Evolutionary conservation across 148 eudicot species (phyloP), one percentile per base, ranked within the genome.

Genomic region (Camellia lanceoleosa): DNA sequence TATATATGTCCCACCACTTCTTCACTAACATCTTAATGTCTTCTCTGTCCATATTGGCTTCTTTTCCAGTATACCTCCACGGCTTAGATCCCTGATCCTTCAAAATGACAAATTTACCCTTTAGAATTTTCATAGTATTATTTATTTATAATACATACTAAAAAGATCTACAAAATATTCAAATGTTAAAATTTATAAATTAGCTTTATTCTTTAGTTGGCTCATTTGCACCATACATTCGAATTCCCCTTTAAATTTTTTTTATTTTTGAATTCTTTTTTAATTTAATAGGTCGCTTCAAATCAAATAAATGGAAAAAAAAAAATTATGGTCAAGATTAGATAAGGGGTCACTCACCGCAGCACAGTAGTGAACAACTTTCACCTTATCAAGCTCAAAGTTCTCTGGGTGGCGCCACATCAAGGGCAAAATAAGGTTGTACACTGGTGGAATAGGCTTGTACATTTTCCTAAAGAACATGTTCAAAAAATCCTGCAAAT

Each of bases 381-480:
- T 92, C 41, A 83, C 92, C 54, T 92, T 82, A 0, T 87, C 71
- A 3, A 94, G 86, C 54, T 81, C 81, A 3, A 94, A 60, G 71
- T 86, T 88, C 76, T 91, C 91, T 0, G 98, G 97, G 71, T 94
- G 98, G n/a, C 93, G 92, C 98, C 98, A 92, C 51, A 94, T 23
- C 96, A 94, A 87, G 59, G 94, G 93, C 73, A 89, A 23, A 0
- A 94, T 89, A 44, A 92, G 88, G 82, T 94, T 94, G 89, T 94
- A 92, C 9, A 65, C 60, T 3, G 86, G 75, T 0, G 93, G 92
- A 30, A 94, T 90, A 1, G 97, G 91, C 89, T 83, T 89, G 87
- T 90, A 89, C 3, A 84, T 80, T 8, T 92, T 88, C 84, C 81
- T 81, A 52, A 94, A 94, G 87, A 89, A 94, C 88, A 87, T 89